These are phyloP conservation scores for Oryza meyeriana DNA, from an alignment of 176 grass and related monocot species.

Conservation along the genomic window DNA sequence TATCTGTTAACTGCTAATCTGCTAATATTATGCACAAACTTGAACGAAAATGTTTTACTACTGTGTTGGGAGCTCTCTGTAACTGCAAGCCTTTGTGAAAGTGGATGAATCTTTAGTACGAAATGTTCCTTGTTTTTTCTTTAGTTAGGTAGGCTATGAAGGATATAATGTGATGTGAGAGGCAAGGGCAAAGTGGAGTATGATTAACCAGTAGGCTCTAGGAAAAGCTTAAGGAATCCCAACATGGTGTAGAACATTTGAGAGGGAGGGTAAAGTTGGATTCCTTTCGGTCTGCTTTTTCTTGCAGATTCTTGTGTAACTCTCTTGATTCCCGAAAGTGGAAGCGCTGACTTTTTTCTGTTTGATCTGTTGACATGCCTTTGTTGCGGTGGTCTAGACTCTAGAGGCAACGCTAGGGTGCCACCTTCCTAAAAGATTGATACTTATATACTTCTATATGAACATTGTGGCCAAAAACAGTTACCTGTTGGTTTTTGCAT, in stretches of 20 bases:
- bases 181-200: conserved; percentile 29
- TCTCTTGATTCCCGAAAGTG: conserved; percentile 26
- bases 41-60: not conserved
- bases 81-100: conserved; percentile 9
- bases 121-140: conserved; percentile 27
- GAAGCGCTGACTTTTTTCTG: conserved; percentile 9
- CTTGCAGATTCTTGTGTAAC: conserved; percentile 43
- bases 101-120: conserved; percentile 37
- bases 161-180: conserved; percentile 35
- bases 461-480: not conserved
- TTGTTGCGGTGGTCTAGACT: conserved; percentile 8
- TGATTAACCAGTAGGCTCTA: conserved; percentile 32
- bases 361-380: conserved; percentile 1
- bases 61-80: not conserved
- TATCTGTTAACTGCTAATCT: not conserved
- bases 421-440: conserved; percentile 15
- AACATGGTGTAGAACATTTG: conserved; percentile 23
- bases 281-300: conserved; percentile 30
- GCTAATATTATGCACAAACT: not conserved
- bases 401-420: not conserved
- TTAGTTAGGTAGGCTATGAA: conserved; percentile 42
- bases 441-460: not conserved
- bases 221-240: conserved; percentile 43
- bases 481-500: not conserved
- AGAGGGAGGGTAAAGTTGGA: conserved; percentile 22